phyloP scores from a whole-genome alignment of 1,284 basidiomycete genomes.

The Trametes sp. region DNA sequence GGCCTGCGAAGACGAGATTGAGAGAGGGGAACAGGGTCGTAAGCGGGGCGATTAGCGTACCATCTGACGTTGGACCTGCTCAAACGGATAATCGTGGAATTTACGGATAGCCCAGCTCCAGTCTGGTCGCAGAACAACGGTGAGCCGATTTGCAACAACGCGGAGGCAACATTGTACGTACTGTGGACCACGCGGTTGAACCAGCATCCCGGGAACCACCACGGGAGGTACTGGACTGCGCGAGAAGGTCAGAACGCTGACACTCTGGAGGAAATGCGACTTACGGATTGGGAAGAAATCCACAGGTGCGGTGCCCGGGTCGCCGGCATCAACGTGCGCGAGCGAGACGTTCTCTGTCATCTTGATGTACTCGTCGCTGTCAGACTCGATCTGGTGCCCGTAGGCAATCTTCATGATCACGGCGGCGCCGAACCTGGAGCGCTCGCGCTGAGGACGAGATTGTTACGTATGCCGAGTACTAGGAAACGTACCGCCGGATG shows the following conservation, averaged over 20 bases:
- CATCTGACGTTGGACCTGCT: slow-evolving; percentile 33
- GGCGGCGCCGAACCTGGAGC: slow-evolving; percentile 27
- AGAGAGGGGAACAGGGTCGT: neutral
- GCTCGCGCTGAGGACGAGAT: neutral
- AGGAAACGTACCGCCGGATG: slow-evolving; percentile 26
- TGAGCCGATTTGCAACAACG: neutral
- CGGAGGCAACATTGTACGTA: slow-evolving; percentile 2
- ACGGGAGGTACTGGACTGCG: slow-evolving; percentile 35
- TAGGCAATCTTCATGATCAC: slow-evolving; percentile 39
- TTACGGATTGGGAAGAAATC: slow-evolving; percentile 35
- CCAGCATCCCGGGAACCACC: slow-evolving; percentile 40
- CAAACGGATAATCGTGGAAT: slow-evolving; percentile 32
- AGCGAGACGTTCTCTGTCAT: slow-evolving; percentile 32
- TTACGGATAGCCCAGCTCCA: slow-evolving; percentile 31
- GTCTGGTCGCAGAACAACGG: slow-evolving; percentile 6
- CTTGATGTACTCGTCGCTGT: slow-evolving; percentile 34
- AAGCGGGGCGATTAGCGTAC: slow-evolving; percentile 13
- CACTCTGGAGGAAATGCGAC: slow-evolving; percentile 8
- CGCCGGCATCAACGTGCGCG: slow-evolving; percentile 27
- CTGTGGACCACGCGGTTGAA: slow-evolving; percentile 33
- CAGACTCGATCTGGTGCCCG: slow-evolving; percentile 33
- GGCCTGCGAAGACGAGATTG: slow-evolving; percentile 9
- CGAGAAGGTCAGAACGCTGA: neutral
- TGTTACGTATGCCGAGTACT: slow-evolving; percentile 1
- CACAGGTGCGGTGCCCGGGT: slow-evolving; percentile 28